Percentiles rank a stretch among this genome's conserved stretches.
Conservation (phyloP, 2,329 filamentous ascomycete genomes). For the Ophiosphaerella herpotricha region DNA sequence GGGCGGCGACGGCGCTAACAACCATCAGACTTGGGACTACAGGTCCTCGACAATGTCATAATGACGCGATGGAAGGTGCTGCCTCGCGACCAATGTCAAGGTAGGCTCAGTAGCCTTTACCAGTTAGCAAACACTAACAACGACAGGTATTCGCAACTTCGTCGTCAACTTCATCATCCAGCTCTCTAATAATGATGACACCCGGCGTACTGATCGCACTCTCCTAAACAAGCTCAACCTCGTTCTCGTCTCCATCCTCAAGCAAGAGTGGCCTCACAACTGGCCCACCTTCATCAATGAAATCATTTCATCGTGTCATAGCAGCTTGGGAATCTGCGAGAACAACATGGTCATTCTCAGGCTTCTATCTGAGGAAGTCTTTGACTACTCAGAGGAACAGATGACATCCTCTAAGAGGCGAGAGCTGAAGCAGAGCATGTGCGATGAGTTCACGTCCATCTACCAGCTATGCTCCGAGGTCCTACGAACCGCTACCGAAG, state of each 20-base stretch:
- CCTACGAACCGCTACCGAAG: conserved; percentile 83
- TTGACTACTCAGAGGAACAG: conserved; percentile 97
- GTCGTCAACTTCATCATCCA: conserved; percentile 98
- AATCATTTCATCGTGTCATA: conserved; percentile 95
- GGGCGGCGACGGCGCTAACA: conserved; percentile 37
- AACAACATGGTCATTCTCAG: conserved; percentile 99
- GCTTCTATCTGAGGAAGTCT: conserved; percentile 94
- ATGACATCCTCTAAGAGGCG: conserved; percentile 99
- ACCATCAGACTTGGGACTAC: conserved; percentile 78
- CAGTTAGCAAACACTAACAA: conserved; percentile 7
- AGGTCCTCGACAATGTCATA: conserved; percentile 97
- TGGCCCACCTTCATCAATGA: conserved; percentile 99
- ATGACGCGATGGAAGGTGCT: conserved; percentile 99
- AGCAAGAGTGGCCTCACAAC: conserved; percentile 99
- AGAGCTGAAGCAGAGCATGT: conserved; percentile 98
- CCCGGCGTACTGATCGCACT: conserved; percentile 79
- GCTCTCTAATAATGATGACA: conserved; percentile 87
- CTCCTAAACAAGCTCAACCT: conserved; percentile 98
- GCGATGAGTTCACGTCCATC: conserved; percentile 96
- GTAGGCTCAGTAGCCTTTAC: conserved; percentile 52
- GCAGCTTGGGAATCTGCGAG: conserved; percentile 95
- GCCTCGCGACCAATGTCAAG: conserved; percentile 93
- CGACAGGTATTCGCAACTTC: conserved; percentile 92
- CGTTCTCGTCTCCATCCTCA: conserved; percentile 94
- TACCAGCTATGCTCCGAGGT: conserved; percentile 98